Conservation (phyloP, 2,329 filamentous ascomycete species). For the Aspergillus latus region DNA sequence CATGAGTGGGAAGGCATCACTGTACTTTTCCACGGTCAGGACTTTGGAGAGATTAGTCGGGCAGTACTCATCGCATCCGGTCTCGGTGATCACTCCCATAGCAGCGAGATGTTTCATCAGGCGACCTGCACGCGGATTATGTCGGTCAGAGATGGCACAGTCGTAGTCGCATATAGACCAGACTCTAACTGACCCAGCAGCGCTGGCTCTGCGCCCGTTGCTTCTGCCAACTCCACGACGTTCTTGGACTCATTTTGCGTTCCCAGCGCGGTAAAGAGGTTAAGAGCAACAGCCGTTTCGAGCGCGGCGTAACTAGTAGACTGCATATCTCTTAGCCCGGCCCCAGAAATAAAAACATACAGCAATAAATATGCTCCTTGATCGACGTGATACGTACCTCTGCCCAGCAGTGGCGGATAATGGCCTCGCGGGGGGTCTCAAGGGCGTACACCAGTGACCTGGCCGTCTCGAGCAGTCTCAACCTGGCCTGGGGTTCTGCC, state of each 20-base stretch:
- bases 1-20: slow-evolving; percentile 29
- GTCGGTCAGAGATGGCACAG: not conserved
- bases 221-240: slow-evolving; percentile 22
- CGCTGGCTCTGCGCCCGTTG: slow-evolving; percentile 19
- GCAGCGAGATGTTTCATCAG: slow-evolving; percentile 37
- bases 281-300: slow-evolving; percentile 23
- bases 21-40: slow-evolving; percentile 25
- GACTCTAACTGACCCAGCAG: slow-evolving; percentile 18
- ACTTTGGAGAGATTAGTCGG: slow-evolving; percentile 33
- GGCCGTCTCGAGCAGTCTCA: slow-evolving; percentile 18
- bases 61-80: slow-evolving; percentile 33
- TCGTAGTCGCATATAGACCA: not conserved
- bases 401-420: slow-evolving; percentile 50
- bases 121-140: slow-evolving; percentile 19
- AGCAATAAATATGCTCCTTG: no score
- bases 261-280: slow-evolving; percentile 23
- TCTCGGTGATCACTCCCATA: slow-evolving; percentile 37
- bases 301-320: slow-evolving; percentile 24
- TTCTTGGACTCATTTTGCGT: slow-evolving; percentile 24
- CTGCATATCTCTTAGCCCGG: not conserved
- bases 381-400: slow-evolving; percentile 27
- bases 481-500: slow-evolving; percentile 6
- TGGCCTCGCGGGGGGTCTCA: slow-evolving; percentile 51
- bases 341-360: no score
- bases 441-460: slow-evolving; percentile 27